phyloP scores from a whole-genome alignment of 805 yeast species.

The Pichia kluyveri region DNA sequence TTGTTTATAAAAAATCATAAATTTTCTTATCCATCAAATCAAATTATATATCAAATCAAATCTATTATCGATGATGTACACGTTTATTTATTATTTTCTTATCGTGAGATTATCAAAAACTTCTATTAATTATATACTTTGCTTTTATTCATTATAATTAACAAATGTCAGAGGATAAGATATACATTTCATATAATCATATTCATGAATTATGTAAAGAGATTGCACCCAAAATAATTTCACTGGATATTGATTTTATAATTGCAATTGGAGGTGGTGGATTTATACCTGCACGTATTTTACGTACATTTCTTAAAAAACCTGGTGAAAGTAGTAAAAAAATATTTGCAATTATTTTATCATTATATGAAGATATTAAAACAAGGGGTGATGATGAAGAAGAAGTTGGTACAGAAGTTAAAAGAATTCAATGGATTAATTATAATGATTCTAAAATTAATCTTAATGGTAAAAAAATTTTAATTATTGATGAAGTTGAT shows the following conservation, averaged over 20 bases:
- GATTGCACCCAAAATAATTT: slow-evolving; percentile 50
- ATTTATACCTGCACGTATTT: slow-evolving; percentile 92
- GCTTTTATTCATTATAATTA: too few species aligned
- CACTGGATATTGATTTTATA: slow-evolving; percentile 78
- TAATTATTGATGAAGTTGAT: slow-evolving; percentile 79
- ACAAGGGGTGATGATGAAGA: slow-evolving; percentile 51
- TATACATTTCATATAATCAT: slow-evolving; percentile 74
- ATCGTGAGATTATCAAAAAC: too few species aligned
- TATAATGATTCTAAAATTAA: slow-evolving; percentile 54
- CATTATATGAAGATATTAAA: slow-evolving; percentile 78
- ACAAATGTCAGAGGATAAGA: slow-evolving; percentile 28
- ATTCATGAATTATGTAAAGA: slow-evolving; percentile 50
- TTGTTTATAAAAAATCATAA: too few species aligned
- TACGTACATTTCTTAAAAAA: slow-evolving; percentile 84
- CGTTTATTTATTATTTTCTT: too few species aligned
- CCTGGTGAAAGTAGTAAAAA: slow-evolving; percentile 84
- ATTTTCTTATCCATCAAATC: too few species aligned
- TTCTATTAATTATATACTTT: too few species aligned
- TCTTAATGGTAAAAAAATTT: slow-evolving; percentile 58
- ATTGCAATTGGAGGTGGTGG: slow-evolving; percentile 91
- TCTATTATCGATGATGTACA: too few species aligned
- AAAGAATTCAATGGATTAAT: slow-evolving; percentile 80
- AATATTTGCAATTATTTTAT: slow-evolving; percentile 89
- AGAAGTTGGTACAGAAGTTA: slow-evolving; percentile 54
- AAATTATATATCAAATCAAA: too few species aligned